Evolutionary conservation across 169 alveolate genomes (phyloP), one percentile per base, ranked within the genome.

Genomic region (Eimeria sp.): DNA sequence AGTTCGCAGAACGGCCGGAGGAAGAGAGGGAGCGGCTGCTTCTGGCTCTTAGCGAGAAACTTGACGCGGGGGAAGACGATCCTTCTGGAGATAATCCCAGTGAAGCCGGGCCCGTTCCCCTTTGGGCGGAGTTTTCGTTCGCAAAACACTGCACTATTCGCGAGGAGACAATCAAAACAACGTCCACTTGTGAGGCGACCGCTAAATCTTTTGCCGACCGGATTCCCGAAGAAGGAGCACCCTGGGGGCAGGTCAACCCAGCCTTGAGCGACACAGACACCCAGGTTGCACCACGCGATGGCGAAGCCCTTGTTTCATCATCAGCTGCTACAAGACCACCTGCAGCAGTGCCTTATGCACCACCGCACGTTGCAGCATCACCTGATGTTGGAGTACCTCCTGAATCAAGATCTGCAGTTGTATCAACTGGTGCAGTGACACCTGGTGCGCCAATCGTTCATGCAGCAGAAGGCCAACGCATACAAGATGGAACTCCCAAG

Each of bases 1-100:
- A 80, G 9, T 80, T 80, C 67, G 89, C 89, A 20, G 72, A 80
- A 49, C 18, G 18, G 13, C 89, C 89, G 40, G 76, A 54, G 91
- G 76, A 14, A 13, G 91, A 54, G 34, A 27, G 91, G 57, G n/a
- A 83, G 57, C 91, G 75, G 70, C 91, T 54, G 49, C 75, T 83
- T 51, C 58, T 20, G 84, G n/a, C 30, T 16, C 58, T 34, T 14
- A 72, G 47, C 18, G 47, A 30, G 20, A 22, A 49, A 22, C 51
- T 72, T 18, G 54, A 25, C 0, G 51, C 18, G 49, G n/a, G 30
- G 3, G 84, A 14, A 73, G 84, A 34, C 20, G 82, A 72, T 30
- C 49, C 49, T 49, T 1, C 20, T 4, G 49, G 57, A 73, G 57
- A 14, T 27, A 34, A 73, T 34, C 57, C 84, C 49, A 73, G 57